Evolutionary conservation across 2,329 filamentous ascomycete genomes (phyloP), one percentile per base, ranked within the genome.

Genomic region (Myriosclerotinia curreyana): DNA sequence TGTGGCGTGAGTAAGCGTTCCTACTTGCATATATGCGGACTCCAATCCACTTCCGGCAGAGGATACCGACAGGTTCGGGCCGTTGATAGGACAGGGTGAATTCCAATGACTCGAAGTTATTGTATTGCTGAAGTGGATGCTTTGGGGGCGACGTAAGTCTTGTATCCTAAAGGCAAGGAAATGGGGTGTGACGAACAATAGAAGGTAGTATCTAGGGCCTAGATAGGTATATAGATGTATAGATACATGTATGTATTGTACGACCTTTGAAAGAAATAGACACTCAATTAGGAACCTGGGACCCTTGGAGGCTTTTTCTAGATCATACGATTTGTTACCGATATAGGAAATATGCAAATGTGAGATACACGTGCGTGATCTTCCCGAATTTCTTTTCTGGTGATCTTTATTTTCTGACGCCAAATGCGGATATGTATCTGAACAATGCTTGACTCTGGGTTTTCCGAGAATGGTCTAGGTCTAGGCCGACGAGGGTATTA

Each of bases 11-110:
- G 49, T 61, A 58, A 65, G 68, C 61, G 69, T 68, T 69, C 65
- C 69, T 71, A 68, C 64, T 66, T 73, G 71, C 72, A 72, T 71
- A 68, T 69, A 69, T 56, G 67, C 66, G 69, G 65, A 68, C 61
- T 67, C 56, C 63, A 62, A 46, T 58, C 60, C 60, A 62, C 60
- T 62, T 62, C 60, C 60, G 60, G 60, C 60, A 66, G 53, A 66
- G 56, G 61, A 62, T 72, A 62, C 71, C 72, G 70, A 69, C 62
- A 64, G 64, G 60, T 69, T 72, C 71, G 70, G 70, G 46, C 67
- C 69, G 70, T 66, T 69, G 69, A 71, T 72, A 71, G 68, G 69
- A 65, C 51, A 64, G 65, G 56, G 54, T 53, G 50, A 50, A 62
- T 50, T 65, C 48, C 65, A 66, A 64, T 64, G 62, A 64, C 42